phyloP scores from a whole-genome alignment of 2,329 filamentous ascomycete genomes.

The Cladosporium velox region DNA sequence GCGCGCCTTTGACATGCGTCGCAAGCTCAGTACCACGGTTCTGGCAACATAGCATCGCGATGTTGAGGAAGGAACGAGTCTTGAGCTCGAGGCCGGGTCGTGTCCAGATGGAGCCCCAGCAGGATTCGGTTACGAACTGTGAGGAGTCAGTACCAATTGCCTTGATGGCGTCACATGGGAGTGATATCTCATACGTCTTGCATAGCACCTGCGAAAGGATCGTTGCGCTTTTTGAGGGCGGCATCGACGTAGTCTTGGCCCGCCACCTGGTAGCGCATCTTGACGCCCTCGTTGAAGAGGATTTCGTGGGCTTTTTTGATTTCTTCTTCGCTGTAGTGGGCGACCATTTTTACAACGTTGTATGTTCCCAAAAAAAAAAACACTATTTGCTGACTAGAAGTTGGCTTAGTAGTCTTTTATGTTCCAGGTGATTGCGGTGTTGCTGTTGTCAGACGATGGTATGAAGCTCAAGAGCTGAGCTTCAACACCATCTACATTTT shows the following conservation, averaged over 20 bases:
- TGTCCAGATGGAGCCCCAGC: conserved; percentile 66
- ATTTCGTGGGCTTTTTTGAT: conserved; percentile 50
- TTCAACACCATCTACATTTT: background rate
- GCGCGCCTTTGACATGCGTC: conserved; percentile 62
- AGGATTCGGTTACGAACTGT: conserved; percentile 59
- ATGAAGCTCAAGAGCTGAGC: background rate
- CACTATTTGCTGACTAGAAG: background rate
- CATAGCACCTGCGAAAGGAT: conserved; percentile 61
- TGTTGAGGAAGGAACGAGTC: conserved; percentile 63
- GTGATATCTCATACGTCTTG: conserved; percentile 53
- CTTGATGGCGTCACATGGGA: background rate
- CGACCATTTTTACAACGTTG: conserved; percentile 24
- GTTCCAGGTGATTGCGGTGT: background rate
- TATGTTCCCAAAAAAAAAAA: too few relatives aligned
- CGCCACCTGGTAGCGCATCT: conserved; percentile 61
- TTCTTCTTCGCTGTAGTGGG: conserved; percentile 33
- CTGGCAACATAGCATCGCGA: conserved; percentile 65
- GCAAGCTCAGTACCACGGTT: conserved; percentile 62
- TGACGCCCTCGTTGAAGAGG: conserved; percentile 62
- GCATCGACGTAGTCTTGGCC: conserved; percentile 50
- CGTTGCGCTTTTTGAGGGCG: conserved; percentile 57
- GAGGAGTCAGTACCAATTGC: background rate
- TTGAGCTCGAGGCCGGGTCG: conserved; percentile 63
- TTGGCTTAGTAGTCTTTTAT: background rate
- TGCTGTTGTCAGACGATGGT: background rate